phyloP scores from a whole-genome alignment of 225 moss, liverwort and hornwort genomes.

The Sphagnum contortum region DNA sequence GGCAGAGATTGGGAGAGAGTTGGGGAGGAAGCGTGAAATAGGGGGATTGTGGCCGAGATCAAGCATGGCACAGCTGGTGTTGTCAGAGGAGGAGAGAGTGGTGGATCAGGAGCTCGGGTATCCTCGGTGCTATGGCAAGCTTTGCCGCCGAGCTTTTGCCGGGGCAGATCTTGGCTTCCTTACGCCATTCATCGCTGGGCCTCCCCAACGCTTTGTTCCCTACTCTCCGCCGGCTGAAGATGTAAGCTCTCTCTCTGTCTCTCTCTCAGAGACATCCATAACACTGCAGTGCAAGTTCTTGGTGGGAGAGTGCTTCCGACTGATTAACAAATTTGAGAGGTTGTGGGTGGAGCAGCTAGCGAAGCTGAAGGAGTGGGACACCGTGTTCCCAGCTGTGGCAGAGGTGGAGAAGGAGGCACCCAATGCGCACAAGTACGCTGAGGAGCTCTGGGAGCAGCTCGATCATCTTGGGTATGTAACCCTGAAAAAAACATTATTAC shows the following conservation, averaged over 20 bases:
- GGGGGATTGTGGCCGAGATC: too few species aligned
- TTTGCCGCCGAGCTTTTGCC: slow-evolving; percentile 34
- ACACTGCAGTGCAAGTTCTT: too few species aligned
- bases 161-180: slow-evolving; percentile 35
- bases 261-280: too few species aligned
- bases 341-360: slow-evolving; percentile 19
- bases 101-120: slow-evolving; percentile 44
- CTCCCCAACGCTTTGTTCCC: slow-evolving; percentile 49
- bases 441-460: slow-evolving; percentile 49
- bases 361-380: slow-evolving; percentile 46
- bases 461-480: slow-evolving; percentile 47
- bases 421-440: slow-evolving; percentile 21
- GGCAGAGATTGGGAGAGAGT: too few species aligned
- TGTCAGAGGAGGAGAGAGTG: slow-evolving; percentile 40
- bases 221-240: slow-evolving; percentile 43
- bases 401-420: slow-evolving; percentile 40
- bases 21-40: too few species aligned
- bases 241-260: slow-evolving; percentile 12
- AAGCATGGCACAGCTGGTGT: slow-evolving; percentile 8
- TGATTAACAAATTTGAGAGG: background rate
- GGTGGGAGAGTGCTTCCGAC: too few species aligned
- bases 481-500: background rate
- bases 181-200: slow-evolving; percentile 39
- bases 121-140: slow-evolving; percentile 34
- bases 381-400: slow-evolving; percentile 27